phyloP scores from a whole-genome alignment of 2,329 filamentous ascomycete species.

The Thielaviopsis euricoi region DNA sequence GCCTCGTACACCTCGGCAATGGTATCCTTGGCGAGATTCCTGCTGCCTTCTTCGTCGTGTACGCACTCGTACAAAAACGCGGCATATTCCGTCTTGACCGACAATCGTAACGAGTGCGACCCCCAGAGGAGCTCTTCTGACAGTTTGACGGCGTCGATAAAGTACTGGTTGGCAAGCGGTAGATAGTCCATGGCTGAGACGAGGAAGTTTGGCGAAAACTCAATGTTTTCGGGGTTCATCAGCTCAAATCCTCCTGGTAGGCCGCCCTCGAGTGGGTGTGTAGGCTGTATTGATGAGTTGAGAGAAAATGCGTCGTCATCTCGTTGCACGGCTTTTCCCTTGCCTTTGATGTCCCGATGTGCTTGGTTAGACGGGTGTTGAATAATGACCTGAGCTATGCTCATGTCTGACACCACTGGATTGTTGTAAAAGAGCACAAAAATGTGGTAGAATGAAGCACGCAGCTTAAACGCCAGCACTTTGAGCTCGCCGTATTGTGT shows the following conservation, averaged over 20 bases:
- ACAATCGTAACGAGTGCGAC: conserved; percentile 76
- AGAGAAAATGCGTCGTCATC: conserved; percentile 27
- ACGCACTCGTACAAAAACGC: conserved; percentile 90
- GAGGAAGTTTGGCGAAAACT: conserved; percentile 40
- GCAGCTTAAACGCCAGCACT: conserved; percentile 78
- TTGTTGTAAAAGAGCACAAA: conserved; percentile 93
- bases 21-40: conserved; percentile 61
- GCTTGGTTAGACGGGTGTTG: conserved; percentile 19
- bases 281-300: conserved; percentile 29
- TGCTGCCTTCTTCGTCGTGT: conserved; percentile 61
- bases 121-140: conserved; percentile 66
- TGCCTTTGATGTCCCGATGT: conserved; percentile 28
- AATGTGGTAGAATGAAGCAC: conserved; percentile 90
- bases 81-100: conserved; percentile 79
- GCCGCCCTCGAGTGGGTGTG: conserved; percentile 37
- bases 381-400: conserved; percentile 27
- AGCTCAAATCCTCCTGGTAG: conserved; percentile 38
- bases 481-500: conserved; percentile 66
- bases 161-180: conserved; percentile 64
- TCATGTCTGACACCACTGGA: conserved; percentile 52
- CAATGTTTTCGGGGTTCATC: conserved; percentile 17
- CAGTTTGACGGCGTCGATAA: conserved; percentile 57
- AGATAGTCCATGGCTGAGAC: conserved; percentile 68
- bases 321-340: conserved; percentile 24
- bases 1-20: conserved; percentile 86